Evolutionary conservation across 345 rosid species (phyloP).

Genomic region (Lumnitzera racemosa): DNA sequence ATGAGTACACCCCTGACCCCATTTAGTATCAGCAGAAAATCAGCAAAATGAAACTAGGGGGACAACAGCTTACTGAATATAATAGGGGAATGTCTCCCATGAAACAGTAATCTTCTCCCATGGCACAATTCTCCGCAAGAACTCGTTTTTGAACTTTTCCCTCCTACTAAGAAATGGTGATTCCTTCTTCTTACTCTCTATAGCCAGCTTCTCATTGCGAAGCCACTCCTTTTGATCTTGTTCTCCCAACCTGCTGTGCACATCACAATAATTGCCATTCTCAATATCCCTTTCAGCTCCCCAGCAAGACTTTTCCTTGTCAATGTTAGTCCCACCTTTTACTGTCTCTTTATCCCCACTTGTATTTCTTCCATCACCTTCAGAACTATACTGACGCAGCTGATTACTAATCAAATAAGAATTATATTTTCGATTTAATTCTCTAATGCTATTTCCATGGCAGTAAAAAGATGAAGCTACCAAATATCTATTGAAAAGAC

Average conservation of each 20-base stretch:
- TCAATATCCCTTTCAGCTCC: slow-evolving; percentile 24
- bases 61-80: slow-evolving; percentile 62
- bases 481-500: slow-evolving; percentile 28
- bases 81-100: slow-evolving; percentile 89
- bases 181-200: slow-evolving; percentile 73
- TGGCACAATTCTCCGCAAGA: slow-evolving; percentile 70
- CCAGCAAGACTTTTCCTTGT: slow-evolving; percentile 31
- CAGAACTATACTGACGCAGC: slow-evolving; percentile 60
- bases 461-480: slow-evolving; percentile 19
- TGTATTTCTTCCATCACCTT: slow-evolving; percentile 79
- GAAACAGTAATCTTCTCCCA: slow-evolving; percentile 92
- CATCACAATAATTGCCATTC: slow-evolving; percentile 34
- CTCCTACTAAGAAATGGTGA: slow-evolving; percentile 62
- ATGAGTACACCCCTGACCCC: background rate
- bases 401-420: slow-evolving; percentile 24
- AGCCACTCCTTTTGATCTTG: slow-evolving; percentile 98
- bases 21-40: slow-evolving; percentile 2
- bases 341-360: slow-evolving; percentile 60
- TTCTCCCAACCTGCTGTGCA: slow-evolving; percentile 73
- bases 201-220: slow-evolving; percentile 56
- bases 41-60: slow-evolving; percentile 6
- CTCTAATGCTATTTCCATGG: slow-evolving; percentile 10
- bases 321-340: slow-evolving; percentile 34
- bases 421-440: slow-evolving; percentile 15
- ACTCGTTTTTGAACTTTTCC: slow-evolving; percentile 74